Conservation (phyloP, 352 stramenopile species). For the Pythium angustatum region DNA sequence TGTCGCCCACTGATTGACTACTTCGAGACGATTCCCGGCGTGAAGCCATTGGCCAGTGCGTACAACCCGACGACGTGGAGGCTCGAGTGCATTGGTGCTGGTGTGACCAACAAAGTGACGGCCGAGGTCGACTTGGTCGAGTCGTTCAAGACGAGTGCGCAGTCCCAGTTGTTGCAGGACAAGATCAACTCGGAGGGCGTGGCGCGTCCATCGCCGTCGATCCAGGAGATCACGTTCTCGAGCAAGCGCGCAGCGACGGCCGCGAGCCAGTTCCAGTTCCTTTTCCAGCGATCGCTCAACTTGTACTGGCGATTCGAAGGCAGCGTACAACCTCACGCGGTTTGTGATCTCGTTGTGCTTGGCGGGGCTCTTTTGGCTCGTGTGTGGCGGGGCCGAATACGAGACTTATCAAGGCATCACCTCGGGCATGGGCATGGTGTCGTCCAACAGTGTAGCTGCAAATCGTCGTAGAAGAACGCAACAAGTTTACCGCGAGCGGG, state of each 20-base stretch:
- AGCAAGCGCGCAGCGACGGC: slow-evolving; percentile 22
- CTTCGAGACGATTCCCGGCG: slow-evolving; percentile 50
- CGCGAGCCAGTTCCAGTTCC: slow-evolving; percentile 28
- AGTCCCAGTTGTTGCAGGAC: slow-evolving; percentile 7
- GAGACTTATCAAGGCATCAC: slow-evolving; percentile 32
- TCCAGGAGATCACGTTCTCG: slow-evolving; percentile 23
- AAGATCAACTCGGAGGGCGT: slow-evolving; percentile 28
- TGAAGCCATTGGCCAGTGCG: slow-evolving; percentile 33
- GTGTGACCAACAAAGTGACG: slow-evolving; percentile 33
- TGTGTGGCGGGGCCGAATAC: slow-evolving; percentile 42
- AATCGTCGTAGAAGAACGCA: slow-evolving; percentile 66
- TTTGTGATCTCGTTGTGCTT: slow-evolving; percentile 55
- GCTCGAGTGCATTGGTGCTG: slow-evolving; percentile 66
- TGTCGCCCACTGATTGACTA: slow-evolving; percentile 41
- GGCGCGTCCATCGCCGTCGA: slow-evolving; percentile 2
- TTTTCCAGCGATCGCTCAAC: slow-evolving; percentile 45
- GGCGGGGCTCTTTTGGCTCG: slow-evolving; percentile 60
- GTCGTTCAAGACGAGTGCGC: slow-evolving; percentile 24
- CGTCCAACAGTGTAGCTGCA: slow-evolving; percentile 58
- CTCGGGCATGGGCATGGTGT: slow-evolving; percentile 55
- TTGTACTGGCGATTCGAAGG: slow-evolving; percentile 76
- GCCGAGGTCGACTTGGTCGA: slow-evolving; percentile 32
- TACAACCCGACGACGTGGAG: slow-evolving; percentile 92
- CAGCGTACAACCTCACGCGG: slow-evolving; percentile 68
- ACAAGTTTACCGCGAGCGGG: slow-evolving; percentile 90